Base-by-base conservation (phyloP, 2,329 filamentous ascomycete species). In the Podosphaera leucotricha region DNA sequence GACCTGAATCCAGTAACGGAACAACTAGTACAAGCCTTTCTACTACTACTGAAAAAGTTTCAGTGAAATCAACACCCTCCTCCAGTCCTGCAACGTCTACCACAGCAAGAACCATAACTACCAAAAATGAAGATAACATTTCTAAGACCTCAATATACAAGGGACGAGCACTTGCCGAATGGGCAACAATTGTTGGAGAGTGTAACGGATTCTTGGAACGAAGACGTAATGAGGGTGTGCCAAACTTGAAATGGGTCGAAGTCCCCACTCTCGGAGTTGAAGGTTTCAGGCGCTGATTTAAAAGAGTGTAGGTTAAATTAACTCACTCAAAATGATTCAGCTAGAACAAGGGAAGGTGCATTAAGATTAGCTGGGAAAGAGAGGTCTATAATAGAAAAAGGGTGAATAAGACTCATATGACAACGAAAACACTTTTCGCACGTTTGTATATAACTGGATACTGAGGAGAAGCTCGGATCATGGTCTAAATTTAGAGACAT, bases 161-260 rank as follows among this genome's bases (percentile, higher is more conserved):
- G 2, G 82, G 82, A 1, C 68, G 80, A 18, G 77, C 82, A 0
- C 65, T 90, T 38, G 80, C 80, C 0, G 82, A 90, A 59, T 90
- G 82, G 82, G 66, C 68, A 18, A 63, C 81, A 16, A 71, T 87
- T 18, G 73, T 85, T 15, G 71, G 72, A 45, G 82, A 90, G 57
- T 83, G 76, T 62, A 83, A 86, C 60, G 81, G 75, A 54, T 90
- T 87, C 59, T 73, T 84, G 26, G 80, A 87, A 46, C 67, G 81
- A 39, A 70, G 82, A 44, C 75, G 75, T 43, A 73, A 75, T 40
- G 82, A 90, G 56, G 81, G 81, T 38, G 71, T 85, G 8, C 66
- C 71, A 2, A 64, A 65, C 0, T 69, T 83, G 47, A 66, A 64
- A 50, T 72, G 77, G 38, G 74, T 87, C 37, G 81, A 87, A 59